phyloP scores from a whole-genome alignment of 345 rosid species.

The Eucalyptus lansdowneana region DNA sequence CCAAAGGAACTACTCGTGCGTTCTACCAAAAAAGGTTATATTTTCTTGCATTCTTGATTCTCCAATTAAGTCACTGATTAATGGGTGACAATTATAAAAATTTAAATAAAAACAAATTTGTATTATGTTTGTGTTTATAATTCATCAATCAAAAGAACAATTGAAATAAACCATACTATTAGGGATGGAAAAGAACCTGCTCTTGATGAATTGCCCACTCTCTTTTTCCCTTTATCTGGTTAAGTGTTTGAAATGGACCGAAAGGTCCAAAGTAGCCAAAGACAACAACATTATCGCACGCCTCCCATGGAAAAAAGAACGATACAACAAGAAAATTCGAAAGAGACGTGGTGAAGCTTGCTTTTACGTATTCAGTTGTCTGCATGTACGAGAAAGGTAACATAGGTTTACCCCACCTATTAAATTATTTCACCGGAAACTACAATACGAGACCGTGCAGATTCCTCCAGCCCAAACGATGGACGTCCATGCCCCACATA shows the following conservation, averaged over 20 bases:
- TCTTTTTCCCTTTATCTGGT: not conserved
- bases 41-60: not conserved
- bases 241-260: not conserved
- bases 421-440: not conserved
- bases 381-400: not conserved
- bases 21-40: not conserved
- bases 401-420: not conserved
- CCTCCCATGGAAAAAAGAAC: not conserved
- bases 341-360: not conserved
- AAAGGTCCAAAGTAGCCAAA: not conserved
- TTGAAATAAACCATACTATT: not conserved
- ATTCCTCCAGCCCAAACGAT: not conserved
- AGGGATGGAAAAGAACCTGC: not conserved
- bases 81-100: not conserved
- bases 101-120: not conserved
- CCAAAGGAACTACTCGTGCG: not conserved
- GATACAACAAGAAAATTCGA: not conserved
- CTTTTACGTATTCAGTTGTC: not conserved
- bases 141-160: not conserved
- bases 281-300: not conserved
- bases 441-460: not conserved
- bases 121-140: not conserved
- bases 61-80: not conserved
- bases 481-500: not conserved
- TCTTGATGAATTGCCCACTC: not conserved